phyloP scores from a whole-genome alignment of 805 yeast genomes.

The Candida nanaspora region DNA sequence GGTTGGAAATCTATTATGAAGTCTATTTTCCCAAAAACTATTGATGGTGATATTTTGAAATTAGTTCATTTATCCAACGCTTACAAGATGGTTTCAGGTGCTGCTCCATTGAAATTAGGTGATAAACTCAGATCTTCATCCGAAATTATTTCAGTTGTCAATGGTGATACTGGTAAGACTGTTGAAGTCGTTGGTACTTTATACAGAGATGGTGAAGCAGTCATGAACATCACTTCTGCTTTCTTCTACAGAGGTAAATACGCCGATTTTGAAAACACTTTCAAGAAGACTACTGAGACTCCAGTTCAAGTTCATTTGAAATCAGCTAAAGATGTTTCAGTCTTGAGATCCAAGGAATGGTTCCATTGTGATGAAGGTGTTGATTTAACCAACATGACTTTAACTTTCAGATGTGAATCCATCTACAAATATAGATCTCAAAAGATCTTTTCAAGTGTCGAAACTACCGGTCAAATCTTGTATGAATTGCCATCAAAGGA shows the following conservation, averaged over 20 bases:
- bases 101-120: conserved; percentile 80
- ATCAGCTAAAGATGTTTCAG: conserved; percentile 84
- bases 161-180: conserved; percentile 88
- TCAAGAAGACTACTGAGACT: conserved; percentile 79
- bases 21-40: conserved; percentile 94
- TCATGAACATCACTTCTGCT: conserved; percentile 90
- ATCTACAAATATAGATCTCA: conserved; percentile 74
- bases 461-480: conserved; percentile 77
- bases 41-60: conserved; percentile 93
- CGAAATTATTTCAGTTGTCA: conserved; percentile 78
- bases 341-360: conserved; percentile 95
- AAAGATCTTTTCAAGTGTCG: conserved; percentile 68
- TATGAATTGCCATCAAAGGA: conserved; percentile 91
- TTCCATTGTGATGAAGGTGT: conserved; percentile 72
- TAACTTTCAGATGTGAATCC: conserved; percentile 86
- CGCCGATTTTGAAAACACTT: conserved; percentile 83
- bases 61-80: conserved; percentile 94
- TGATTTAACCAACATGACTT: conserved; percentile 69
- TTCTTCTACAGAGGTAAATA: conserved; percentile 96
- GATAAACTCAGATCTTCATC: conserved; percentile 82
- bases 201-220: conserved; percentile 66
- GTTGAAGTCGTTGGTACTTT: conserved; percentile 93
- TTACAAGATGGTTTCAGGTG: conserved; percentile 88
- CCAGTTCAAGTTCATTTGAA: conserved; percentile 74
- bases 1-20: conserved; percentile 98